Evolutionary conservation across 345 rosid genomes (phyloP).

Genomic region (Salix dunnii): DNA sequence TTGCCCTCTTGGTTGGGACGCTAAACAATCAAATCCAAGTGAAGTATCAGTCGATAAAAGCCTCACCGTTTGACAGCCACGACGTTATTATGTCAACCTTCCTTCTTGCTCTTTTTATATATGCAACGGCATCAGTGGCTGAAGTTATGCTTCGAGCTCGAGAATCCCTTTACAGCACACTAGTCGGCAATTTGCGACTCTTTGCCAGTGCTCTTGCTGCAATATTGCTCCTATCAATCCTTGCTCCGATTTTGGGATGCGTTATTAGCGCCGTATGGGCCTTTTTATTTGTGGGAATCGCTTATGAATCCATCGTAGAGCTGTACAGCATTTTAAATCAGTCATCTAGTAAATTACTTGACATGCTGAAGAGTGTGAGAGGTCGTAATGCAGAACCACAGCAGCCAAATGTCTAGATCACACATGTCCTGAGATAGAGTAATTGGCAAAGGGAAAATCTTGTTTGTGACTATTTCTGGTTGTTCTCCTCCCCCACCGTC

Average conservation of each 20-base stretch:
- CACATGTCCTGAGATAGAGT: no score
- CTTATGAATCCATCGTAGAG: not conserved
- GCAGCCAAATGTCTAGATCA: no score
- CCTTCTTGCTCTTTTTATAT: not conserved
- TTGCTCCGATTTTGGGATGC: not conserved
- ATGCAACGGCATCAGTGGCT: not conserved
- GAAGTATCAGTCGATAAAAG: not conserved
- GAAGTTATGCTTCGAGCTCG: not conserved
- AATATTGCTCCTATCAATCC: not conserved
- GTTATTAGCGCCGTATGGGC: not conserved
- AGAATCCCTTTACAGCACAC: not conserved
- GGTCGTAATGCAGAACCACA: no score
- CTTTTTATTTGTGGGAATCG: not conserved
- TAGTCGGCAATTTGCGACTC: not conserved
- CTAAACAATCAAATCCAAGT: not conserved
- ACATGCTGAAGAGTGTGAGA: no score
- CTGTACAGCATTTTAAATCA: not conserved
- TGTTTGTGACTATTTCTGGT: no score
- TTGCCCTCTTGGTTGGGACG: not conserved
- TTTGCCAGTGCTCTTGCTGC: not conserved
- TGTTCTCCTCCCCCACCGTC: no score
- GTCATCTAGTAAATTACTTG: no score
- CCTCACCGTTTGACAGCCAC: not conserved
- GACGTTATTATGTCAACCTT: not conserved
- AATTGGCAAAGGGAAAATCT: no score